These are phyloP conservation scores for Diaporthe ilicicola DNA, from an alignment of 2,329 filamentous ascomycete species.

Conservation along the genomic window DNA sequence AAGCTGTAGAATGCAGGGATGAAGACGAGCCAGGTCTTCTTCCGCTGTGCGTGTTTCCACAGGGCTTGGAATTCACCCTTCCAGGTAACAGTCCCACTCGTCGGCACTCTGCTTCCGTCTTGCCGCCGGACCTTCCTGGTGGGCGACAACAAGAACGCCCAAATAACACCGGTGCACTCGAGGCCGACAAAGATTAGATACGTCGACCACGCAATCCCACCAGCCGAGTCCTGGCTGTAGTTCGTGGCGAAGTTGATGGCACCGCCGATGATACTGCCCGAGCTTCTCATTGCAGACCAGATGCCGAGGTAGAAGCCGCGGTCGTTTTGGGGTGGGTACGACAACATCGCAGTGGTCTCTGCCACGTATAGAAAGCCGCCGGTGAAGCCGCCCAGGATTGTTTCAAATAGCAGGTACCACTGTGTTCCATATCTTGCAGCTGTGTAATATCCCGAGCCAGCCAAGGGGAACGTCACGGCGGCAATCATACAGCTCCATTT, in stretches of 20 bases:
- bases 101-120: constrained; percentile 38
- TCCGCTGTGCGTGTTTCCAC: constrained; percentile 36
- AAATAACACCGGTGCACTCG: constrained; percentile 40
- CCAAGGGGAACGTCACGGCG: constrained; percentile 44
- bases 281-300: constrained; percentile 45
- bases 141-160: constrained; percentile 40
- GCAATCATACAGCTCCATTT: constrained; percentile 48
- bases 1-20: constrained; percentile 48
- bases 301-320: constrained; percentile 45
- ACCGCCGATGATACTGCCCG: constrained; percentile 44
- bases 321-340: constrained; percentile 44
- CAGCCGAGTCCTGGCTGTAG: constrained; percentile 31
- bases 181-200: constrained; percentile 43
- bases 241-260: constrained; percentile 46
- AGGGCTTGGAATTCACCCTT: constrained; percentile 38
- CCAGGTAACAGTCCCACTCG: constrained; percentile 34
- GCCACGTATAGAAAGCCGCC: constrained; percentile 44
- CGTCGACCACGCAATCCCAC: constrained; percentile 43
- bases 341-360: constrained; percentile 48
- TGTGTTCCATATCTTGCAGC: constrained; percentile 41
- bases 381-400: constrained; percentile 35
- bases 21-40: constrained; percentile 44
- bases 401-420: constrained; percentile 44
- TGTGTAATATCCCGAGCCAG: constrained; percentile 46
- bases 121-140: constrained; percentile 39